Conservation (phyloP, 805 yeast species). For the Saccharomycopsis microspora region DNA sequence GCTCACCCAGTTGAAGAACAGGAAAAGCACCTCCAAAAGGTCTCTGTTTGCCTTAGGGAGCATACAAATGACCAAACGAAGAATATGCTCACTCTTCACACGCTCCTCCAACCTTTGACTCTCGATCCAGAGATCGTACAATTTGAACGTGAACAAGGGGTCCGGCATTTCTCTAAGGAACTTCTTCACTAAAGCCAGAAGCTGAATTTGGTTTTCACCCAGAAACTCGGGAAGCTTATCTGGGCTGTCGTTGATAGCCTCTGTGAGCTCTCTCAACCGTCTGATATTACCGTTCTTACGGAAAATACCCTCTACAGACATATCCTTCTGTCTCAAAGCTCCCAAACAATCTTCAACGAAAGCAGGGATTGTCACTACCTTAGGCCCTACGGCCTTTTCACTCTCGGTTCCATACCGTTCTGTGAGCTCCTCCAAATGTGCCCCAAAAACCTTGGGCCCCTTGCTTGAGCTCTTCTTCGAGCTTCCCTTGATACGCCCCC, state of each 20-base stretch:
- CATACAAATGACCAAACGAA: constrained; percentile 59
- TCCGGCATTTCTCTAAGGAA: constrained; percentile 88
- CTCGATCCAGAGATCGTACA: constrained; percentile 71
- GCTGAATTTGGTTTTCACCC: constrained; percentile 75
- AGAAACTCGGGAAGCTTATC: constrained; percentile 58
- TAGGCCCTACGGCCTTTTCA: constrained; percentile 74
- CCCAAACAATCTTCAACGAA: constrained; percentile 77
- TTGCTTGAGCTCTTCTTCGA: constrained; percentile 18
- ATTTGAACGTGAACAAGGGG: constrained; percentile 67
- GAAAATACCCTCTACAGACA: constrained; percentile 94
- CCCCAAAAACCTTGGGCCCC: constrained; percentile 56
- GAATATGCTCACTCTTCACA: constrained; percentile 23
- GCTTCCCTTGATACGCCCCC: constrained; percentile 29
- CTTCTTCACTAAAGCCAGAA: constrained; percentile 86
- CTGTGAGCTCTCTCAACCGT: constrained; percentile 61
- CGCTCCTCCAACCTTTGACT: constrained; percentile 34
- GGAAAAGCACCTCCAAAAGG: constrained; percentile 71
- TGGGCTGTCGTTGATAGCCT: constrained; percentile 63
- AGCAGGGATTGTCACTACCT: constrained; percentile 70
- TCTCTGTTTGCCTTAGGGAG: constrained; percentile 77
- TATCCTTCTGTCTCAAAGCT: constrained; percentile 79
- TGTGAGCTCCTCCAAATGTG: constrained; percentile 58
- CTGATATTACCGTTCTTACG: constrained; percentile 93
- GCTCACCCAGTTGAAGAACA: constrained; percentile 89
- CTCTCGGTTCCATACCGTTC: constrained; percentile 70